These are phyloP conservation scores for Coemansia sp. DNA, from an alignment of 192 early-diverging fungal genomes.

Conservation along the genomic window DNA sequence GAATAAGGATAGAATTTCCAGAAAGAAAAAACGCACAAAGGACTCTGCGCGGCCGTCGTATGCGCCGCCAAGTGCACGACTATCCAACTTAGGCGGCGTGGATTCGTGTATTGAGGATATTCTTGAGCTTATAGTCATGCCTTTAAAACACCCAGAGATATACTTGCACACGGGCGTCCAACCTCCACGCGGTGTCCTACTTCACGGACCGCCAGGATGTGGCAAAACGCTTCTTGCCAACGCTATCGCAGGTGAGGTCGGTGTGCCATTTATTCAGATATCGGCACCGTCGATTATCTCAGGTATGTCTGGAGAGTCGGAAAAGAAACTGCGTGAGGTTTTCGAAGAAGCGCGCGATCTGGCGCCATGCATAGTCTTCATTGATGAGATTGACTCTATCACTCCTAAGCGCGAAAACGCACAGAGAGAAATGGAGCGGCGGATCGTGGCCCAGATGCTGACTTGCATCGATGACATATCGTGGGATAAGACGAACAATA, in stretches of 20 bases:
- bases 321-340: slow-evolving; percentile 96
- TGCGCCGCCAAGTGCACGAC: slow-evolving; percentile 57
- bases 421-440: slow-evolving; percentile 92
- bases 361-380: slow-evolving; percentile 91
- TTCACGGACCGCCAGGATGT: slow-evolving; percentile 97
- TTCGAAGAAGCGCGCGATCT: slow-evolving; percentile 92
- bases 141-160: slow-evolving; percentile 90
- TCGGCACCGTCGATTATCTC: slow-evolving; percentile 93
- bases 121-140: slow-evolving; percentile 90
- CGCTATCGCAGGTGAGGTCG: slow-evolving; percentile 93
- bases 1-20: slow-evolving; percentile 10
- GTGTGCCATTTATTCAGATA: slow-evolving; percentile 89
- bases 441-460: slow-evolving; percentile 94
- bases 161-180: slow-evolving; percentile 90
- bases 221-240: slow-evolving; percentile 95
- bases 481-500: slow-evolving; percentile 83
- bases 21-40: slow-evolving; percentile 21
- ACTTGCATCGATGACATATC: slow-evolving; percentile 95
- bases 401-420: slow-evolving; percentile 76
- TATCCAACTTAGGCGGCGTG: slow-evolving; percentile 88
- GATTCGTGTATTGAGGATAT: slow-evolving; percentile 88
- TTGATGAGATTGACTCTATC: slow-evolving; percentile 98
- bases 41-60: slow-evolving; percentile 15
- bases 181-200: slow-evolving; percentile 89
- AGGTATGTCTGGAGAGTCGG: slow-evolving; percentile 98